phyloP scores from a whole-genome alignment of 352 stramenopile genomes.

The Lagenidium giganteum region DNA sequence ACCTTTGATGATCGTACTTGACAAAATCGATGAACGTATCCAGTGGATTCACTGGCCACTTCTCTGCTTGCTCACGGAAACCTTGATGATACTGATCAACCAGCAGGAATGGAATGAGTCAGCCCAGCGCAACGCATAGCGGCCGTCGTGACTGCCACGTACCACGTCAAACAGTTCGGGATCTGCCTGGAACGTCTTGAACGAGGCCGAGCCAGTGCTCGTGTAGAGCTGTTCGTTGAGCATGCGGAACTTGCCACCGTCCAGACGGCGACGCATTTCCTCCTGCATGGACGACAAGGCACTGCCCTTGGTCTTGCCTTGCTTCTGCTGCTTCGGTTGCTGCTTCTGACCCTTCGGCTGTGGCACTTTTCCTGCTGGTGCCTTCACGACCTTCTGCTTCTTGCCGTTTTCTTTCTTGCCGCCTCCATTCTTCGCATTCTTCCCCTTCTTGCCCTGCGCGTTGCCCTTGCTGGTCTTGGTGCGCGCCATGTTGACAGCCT shows the following conservation, averaged over 20 bases:
- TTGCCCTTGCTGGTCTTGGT: constrained; percentile 25
- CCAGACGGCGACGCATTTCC: constrained; percentile 86
- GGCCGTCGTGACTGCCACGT: neutral
- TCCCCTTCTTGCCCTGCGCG: constrained; percentile 13
- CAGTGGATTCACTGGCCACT: constrained; percentile 97
- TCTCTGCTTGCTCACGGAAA: constrained; percentile 95
- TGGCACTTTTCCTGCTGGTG: constrained; percentile 5
- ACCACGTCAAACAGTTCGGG: constrained; percentile 94
- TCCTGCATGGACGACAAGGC: constrained; percentile 55
- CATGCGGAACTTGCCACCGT: constrained; percentile 96
- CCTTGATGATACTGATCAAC: constrained; percentile 93
- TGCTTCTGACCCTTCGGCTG: constrained; percentile 23
- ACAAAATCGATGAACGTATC: constrained; percentile 96
- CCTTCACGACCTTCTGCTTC: constrained; percentile 7
- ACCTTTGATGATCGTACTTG: constrained; percentile 38
- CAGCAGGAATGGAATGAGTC: neutral
- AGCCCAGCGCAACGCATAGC: constrained; percentile 2
- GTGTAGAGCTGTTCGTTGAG: constrained; percentile 99
- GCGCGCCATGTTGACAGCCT: too few relatives aligned
- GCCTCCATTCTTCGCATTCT: constrained; percentile 10
- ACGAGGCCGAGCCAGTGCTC: constrained; percentile 85
- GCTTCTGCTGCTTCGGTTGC: constrained; percentile 15
- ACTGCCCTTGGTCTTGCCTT: constrained; percentile 12
- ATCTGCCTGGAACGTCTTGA: constrained; percentile 90
- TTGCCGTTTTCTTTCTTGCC: constrained; percentile 15